Conservation (phyloP, 768 basidiomycete species). For the Agrocybe praecox region DNA sequence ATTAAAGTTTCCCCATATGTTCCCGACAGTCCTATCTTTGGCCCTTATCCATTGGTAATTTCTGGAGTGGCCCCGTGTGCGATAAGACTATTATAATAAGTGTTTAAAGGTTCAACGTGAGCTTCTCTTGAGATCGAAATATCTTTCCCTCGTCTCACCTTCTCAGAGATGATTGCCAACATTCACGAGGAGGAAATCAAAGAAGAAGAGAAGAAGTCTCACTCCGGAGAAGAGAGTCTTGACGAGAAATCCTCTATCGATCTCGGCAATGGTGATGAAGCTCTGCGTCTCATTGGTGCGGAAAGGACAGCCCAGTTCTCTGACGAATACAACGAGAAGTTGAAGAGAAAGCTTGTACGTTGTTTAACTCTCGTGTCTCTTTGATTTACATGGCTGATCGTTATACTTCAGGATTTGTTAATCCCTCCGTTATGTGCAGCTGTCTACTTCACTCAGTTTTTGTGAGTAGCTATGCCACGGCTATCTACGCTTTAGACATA, state of each 20-base stretch:
- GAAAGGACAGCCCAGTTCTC: constrained; percentile 54
- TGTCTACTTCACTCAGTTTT: constrained; percentile 69
- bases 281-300: constrained; percentile 58
- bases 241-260: constrained; percentile 43
- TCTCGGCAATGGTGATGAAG: constrained; percentile 55
- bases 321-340: constrained; percentile 59
- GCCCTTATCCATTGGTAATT: constrained; percentile 8
- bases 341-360: constrained; percentile 61
- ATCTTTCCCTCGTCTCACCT: constrained; percentile 5
- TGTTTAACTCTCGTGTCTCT: neutral
- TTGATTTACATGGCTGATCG: neutral
- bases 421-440: constrained; percentile 40
- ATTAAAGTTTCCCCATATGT: constrained; percentile 2
- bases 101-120: constrained; percentile 3
- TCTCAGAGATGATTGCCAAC: constrained; percentile 13
- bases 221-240: constrained; percentile 15
- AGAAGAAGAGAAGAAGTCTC: constrained; percentile 18
- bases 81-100: constrained; percentile 2
- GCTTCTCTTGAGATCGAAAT: neutral
- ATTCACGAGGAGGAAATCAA: constrained; percentile 17
- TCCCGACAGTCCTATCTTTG: constrained; percentile 12
- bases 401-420: constrained; percentile 19
- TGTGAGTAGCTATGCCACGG: constrained; percentile 37
- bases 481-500: neutral
- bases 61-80: constrained; percentile 4